Evolutionary conservation across 129 eudicot species (phyloP).

Genomic region (Smallanthus sonchifolius): DNA sequence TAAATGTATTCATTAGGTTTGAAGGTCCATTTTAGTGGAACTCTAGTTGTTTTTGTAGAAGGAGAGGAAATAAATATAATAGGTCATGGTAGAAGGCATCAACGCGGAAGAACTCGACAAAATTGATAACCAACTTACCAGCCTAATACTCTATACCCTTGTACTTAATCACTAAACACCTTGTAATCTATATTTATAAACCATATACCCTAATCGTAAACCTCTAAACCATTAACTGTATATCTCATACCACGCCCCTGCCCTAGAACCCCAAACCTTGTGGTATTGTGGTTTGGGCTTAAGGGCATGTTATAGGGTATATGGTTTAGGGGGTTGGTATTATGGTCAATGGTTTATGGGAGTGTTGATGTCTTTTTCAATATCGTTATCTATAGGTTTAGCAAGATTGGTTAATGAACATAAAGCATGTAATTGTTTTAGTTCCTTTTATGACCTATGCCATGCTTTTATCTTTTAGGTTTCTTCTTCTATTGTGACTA

Average conservation of each 20-base stretch:
- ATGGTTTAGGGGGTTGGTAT: not conserved
- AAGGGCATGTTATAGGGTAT: not conserved
- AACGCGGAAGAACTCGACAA: not conserved
- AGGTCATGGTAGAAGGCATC: not conserved
- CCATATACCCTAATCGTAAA: not conserved
- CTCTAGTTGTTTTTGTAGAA: not conserved
- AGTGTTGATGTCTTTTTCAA: not conserved
- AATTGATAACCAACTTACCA: not conserved
- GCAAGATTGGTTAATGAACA: too few species aligned
- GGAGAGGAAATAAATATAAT: not conserved
- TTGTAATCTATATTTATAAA: not conserved
- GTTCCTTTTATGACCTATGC: too few species aligned
- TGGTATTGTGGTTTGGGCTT: not conserved
- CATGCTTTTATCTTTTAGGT: too few species aligned
- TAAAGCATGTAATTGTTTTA: too few species aligned
- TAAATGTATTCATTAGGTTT: not conserved
- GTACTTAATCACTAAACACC: not conserved
- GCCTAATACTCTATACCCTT: not conserved
- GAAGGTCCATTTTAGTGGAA: not conserved
- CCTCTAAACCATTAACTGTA: not conserved
- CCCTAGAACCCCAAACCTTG: not conserved
- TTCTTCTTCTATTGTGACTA: too few species aligned
- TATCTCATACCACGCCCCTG: not conserved
- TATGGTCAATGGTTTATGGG: not conserved
- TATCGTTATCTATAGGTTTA: too few species aligned